phyloP scores from a whole-genome alignment of 73 alveolate species.

The Symbiodinium natans region DNA sequence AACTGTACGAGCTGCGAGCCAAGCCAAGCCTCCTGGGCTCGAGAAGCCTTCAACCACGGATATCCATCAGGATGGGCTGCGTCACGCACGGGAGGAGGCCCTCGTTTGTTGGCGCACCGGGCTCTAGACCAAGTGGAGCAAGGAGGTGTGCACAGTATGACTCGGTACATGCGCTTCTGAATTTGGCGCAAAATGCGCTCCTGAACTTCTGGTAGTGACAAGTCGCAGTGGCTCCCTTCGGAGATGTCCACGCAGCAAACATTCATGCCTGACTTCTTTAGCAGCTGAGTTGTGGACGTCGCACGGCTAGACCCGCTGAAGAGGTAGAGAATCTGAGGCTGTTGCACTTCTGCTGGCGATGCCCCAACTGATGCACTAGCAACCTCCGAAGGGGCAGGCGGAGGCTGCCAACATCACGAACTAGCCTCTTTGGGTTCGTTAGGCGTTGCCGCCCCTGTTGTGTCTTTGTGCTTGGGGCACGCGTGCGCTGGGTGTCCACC shows the following conservation, averaged over 20 bases:
- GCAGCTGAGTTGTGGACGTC: not conserved
- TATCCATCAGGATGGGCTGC: not conserved
- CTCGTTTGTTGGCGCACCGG: slow-evolving; percentile 2
- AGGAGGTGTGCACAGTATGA: not conserved
- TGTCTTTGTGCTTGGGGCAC: not conserved
- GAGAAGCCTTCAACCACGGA: not conserved
- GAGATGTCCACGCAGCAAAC: not conserved
- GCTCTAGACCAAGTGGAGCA: not conserved
- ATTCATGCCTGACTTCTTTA: not conserved
- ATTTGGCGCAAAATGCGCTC: not conserved
- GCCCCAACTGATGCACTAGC: not conserved
- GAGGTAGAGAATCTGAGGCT: not conserved
- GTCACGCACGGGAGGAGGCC: not conserved
- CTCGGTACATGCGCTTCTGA: not conserved
- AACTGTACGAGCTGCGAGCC: not conserved
- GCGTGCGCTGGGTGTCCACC: not conserved
- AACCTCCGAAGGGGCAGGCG: not conserved
- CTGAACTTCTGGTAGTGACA: not conserved
- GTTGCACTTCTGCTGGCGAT: not conserved
- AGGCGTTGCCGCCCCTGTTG: not conserved
- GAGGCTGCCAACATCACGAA: not conserved
- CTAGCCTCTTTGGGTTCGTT: not conserved
- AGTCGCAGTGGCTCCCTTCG: not conserved
- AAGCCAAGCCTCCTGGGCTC: not conserved
- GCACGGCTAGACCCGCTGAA: not conserved